Percentiles rank a stretch among this genome's conserved stretches.
Evolutionary conservation across 2,329 filamentous ascomycete genomes (phyloP).

Genomic region (Fusarium sarcochroum): DNA sequence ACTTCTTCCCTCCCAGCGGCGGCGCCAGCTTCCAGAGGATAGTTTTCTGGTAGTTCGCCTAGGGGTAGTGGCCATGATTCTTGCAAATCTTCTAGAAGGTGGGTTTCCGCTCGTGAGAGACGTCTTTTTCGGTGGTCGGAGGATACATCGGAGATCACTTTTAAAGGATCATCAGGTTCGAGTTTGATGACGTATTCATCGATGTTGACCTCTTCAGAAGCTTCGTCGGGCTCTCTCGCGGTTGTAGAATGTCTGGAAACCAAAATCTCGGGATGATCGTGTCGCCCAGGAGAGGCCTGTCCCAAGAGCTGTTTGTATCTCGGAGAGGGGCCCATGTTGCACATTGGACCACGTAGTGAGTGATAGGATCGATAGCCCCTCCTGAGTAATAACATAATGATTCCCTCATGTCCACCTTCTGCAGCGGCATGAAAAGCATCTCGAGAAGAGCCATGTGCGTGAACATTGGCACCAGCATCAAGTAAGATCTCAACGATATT

Average conservation of each 20-base stretch:
- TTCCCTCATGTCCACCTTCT: conserved; percentile 15
- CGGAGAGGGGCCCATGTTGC: not conserved
- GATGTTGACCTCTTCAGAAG: not conserved
- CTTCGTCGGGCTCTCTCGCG: not conserved
- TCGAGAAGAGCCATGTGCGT: not conserved
- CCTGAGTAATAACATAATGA: conserved; percentile 12
- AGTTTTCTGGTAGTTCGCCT: too few relatives aligned
- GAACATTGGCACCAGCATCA: not conserved
- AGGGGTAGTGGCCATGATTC: too few relatives aligned
- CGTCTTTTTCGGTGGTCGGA: not conserved
- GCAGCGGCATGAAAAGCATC: conserved; percentile 22
- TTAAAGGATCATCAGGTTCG: not conserved
- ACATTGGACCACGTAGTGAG: not conserved
- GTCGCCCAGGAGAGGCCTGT: not conserved
- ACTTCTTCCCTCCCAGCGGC: not conserved
- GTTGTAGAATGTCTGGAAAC: not conserved
- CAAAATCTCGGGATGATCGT: not conserved
- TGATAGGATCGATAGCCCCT: not conserved
- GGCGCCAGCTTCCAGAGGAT: not conserved
- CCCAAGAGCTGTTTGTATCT: not conserved
- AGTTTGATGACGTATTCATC: not conserved
- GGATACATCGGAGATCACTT: not conserved
- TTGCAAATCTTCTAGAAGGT: too few relatives aligned
- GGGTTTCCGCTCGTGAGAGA: too few relatives aligned
- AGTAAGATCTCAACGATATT: conserved; percentile 2